Evolutionary conservation across 192 early-diverging fungal species (phyloP).

Genomic region (Entomortierella lignicola): DNA sequence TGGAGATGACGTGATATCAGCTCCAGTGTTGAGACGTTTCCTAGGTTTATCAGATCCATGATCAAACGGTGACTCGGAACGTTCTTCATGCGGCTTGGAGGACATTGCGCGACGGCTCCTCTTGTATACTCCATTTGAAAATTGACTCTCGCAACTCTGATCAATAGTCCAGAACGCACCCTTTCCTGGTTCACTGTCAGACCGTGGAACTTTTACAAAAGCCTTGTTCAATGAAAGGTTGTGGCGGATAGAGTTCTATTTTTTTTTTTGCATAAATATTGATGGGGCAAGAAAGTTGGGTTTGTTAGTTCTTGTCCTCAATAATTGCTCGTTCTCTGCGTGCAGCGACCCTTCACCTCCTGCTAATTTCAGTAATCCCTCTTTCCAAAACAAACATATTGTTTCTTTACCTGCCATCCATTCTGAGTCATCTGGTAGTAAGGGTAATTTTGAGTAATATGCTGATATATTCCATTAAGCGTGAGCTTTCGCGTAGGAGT

Average conservation of each 20-base stretch:
- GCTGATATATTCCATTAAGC: constrained; percentile 91
- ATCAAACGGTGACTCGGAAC: constrained; percentile 46
- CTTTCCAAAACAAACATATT: not conserved
- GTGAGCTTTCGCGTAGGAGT: constrained; percentile 77
- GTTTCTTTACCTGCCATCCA: constrained; percentile 88
- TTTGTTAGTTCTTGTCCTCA: too few species aligned
- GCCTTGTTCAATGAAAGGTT: constrained; percentile 96
- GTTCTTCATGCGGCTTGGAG: constrained; percentile 26
- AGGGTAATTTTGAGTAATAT: constrained; percentile 83
- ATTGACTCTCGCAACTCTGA: constrained; percentile 71
- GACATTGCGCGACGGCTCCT: constrained; percentile 63
- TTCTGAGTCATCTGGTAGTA: constrained; percentile 87
- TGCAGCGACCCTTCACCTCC: too few species aligned
- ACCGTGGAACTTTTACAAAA: constrained; percentile 90
- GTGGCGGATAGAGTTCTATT: constrained; percentile 96
- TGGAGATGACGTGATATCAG: not conserved
- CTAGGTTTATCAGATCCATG: constrained; percentile 23
- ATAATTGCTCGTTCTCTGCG: too few species aligned
- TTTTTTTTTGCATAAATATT: too few species aligned
- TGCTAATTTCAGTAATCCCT: not conserved
- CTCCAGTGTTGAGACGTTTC: constrained; percentile 40
- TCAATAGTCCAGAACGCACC: constrained; percentile 97
- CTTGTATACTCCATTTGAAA: constrained; percentile 79
- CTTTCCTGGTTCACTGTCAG: constrained; percentile 89
- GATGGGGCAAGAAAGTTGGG: too few species aligned